Base-by-base conservation (phyloP, 345 rosid genomes). In the Salix brachista region DNA sequence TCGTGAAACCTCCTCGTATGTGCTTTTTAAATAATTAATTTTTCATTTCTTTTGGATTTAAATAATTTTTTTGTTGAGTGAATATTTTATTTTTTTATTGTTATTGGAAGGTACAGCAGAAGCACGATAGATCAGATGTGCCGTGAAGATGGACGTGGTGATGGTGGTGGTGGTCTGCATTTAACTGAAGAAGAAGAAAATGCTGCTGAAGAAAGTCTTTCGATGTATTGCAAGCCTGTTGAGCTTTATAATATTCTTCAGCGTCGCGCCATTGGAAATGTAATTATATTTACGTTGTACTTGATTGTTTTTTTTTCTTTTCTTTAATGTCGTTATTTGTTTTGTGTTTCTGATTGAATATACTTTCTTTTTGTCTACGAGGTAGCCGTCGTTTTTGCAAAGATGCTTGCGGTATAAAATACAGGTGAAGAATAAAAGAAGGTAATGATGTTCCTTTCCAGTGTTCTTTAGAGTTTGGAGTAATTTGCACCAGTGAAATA, bases 221-320 rank as follows among this genome's bases (percentile, higher is more conserved):
- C 89, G 2, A 74, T 83, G 39, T 96, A 92, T 82, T 96, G 99
- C 97, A 94, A 94, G 85, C 98, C 98, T 80, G 98, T 96, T 12
- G 99, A 96, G 74, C 91, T 96, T 78, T 94, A 94, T 87, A 96
- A 94, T 78, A 92, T 92, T 75, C 91, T 96, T 75, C 98, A 94
- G 75, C 92, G 99, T 11, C 97, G 98, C 26, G 86, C 94, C 19
- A 50, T 82, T n/a, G 82, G 88, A 84, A 92, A 89, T 84, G 99
- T 92, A 91, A 16, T 60, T 44, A 9, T n/a, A 0, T 46, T 30
- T 9, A 39, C 4, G 6, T 65, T 16, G 11, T 48, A 32, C 13
- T 17, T 21, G n/a, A 14, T 34, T 34, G 8, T 32, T 66, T 30
- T 68, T 36, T 36, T 36, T 36, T 36, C 37, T 34, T 66, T 5